Conservation (phyloP, 2,329 filamentous ascomycete genomes). For the Chlorencoelia australis region DNA sequence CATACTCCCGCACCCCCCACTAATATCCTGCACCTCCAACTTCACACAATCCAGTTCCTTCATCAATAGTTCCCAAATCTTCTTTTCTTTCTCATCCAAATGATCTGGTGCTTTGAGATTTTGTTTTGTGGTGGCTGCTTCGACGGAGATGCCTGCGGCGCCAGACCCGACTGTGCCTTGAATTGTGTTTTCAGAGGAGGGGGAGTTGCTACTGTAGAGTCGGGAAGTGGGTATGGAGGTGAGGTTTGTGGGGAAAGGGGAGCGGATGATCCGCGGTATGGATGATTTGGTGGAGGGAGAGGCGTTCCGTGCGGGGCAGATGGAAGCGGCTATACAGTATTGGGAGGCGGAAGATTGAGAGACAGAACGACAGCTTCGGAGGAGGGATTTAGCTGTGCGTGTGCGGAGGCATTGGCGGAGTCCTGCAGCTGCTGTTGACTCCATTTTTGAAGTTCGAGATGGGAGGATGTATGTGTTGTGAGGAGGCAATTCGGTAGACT, state of each 20-base stretch:
- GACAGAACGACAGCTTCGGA: neutral
- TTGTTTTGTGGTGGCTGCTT: neutral
- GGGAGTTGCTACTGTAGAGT: slow-evolving; percentile 1
- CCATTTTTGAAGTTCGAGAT: too few species aligned
- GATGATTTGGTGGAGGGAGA: too few species aligned
- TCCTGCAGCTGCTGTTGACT: neutral
- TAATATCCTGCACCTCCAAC: slow-evolving; percentile 58
- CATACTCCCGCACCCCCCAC: slow-evolving; percentile 79
- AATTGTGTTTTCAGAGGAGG: slow-evolving; percentile 3
- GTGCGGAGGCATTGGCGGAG: slow-evolving; percentile 3
- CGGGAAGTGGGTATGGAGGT: neutral
- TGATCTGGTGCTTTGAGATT: slow-evolving; percentile 1
- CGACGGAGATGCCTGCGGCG: neutral
- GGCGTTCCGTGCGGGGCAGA: too few species aligned
- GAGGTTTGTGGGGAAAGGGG: neutral
- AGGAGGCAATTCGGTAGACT: too few species aligned
- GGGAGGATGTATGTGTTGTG: too few species aligned
- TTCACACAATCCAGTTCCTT: slow-evolving; percentile 24
- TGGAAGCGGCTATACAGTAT: too few species aligned
- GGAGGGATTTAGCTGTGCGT: neutral
- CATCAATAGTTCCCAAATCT: slow-evolving; percentile 18
- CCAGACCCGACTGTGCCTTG: neutral
- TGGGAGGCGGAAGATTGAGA: neutral
- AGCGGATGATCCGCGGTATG: neutral
- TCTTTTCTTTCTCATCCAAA: slow-evolving; percentile 4